Percentiles rank a stretch among this genome's conserved stretches.
Evolutionary conservation across 768 basidiomycete species (phyloP).

Genomic region (Clathrus columnatus): DNA sequence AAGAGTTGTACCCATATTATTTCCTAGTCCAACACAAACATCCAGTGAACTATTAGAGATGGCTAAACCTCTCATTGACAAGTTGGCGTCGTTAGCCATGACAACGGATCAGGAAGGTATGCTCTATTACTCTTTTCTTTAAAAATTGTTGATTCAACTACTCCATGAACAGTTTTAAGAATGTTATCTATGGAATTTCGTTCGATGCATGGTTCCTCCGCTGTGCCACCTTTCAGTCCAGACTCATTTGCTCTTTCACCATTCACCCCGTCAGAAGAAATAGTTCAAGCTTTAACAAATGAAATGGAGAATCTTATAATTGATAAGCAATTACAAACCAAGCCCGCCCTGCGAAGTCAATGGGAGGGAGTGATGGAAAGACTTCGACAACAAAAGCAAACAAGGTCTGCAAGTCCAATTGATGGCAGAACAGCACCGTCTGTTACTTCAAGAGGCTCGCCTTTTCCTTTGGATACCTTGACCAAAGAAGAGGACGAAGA

Average conservation of each 20-base stretch:
- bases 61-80: slow-evolving; percentile 27
- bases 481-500: not conserved
- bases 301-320: slow-evolving; percentile 64
- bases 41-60: slow-evolving; percentile 23
- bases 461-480: not conserved
- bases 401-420: not conserved
- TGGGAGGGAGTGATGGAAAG: slow-evolving; percentile 10
- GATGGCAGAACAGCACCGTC: not conserved
- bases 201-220: slow-evolving; percentile 30
- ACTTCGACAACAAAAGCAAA: not conserved
- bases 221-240: slow-evolving; percentile 42
- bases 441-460: slow-evolving; percentile 1
- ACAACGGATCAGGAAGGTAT: slow-evolving; percentile 50
- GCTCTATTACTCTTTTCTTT: slow-evolving; percentile 11
- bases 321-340: slow-evolving; percentile 50
- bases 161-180: slow-evolving; percentile 31
- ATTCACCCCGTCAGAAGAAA: slow-evolving; percentile 24
- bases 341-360: slow-evolving; percentile 18
- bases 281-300: slow-evolving; percentile 33
- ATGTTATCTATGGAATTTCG: slow-evolving; percentile 48
- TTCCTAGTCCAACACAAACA: slow-evolving; percentile 31
- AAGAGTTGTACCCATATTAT: slow-evolving; percentile 60
- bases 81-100: slow-evolving; percentile 33
- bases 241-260: slow-evolving; percentile 12
- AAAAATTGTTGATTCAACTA: not conserved